Percentiles rank a stretch among this genome's conserved stretches.
These are phyloP conservation scores for Apiotrichum montevideense DNA, from an alignment of 1,284 basidiomycete species.

Conservation along the genomic window DNA sequence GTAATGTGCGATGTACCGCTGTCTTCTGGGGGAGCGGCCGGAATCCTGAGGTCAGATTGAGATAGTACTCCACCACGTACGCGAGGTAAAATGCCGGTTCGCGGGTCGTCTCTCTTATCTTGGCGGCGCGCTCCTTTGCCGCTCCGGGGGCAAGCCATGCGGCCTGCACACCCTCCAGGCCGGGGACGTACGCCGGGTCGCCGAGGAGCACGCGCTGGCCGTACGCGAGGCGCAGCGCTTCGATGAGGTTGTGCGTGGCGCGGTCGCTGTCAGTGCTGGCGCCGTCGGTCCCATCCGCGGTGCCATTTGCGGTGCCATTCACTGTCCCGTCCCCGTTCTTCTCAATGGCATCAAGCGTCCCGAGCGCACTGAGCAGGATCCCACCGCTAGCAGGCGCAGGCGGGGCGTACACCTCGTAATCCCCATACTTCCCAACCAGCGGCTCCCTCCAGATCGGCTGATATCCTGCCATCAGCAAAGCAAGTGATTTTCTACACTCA, in stretches of 20 bases:
- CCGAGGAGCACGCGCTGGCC: slow-evolving; percentile 37
- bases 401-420: slow-evolving; percentile 26
- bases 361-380: slow-evolving; percentile 33
- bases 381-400: slow-evolving; percentile 41
- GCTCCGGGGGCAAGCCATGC: slow-evolving; percentile 15
- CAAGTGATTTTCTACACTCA: slow-evolving; percentile 9
- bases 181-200: slow-evolving; percentile 34
- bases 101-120: no score
- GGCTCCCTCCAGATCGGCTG: slow-evolving; percentile 23
- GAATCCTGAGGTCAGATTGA: neutral
- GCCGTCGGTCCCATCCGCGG: neutral
- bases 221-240: slow-evolving; percentile 35
- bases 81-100: neutral
- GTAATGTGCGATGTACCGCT: slow-evolving; percentile 42
- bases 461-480: slow-evolving; percentile 24
- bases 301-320: slow-evolving; percentile 8
- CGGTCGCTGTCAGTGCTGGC: neutral
- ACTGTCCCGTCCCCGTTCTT: slow-evolving; percentile 11
- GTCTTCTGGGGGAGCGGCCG: neutral
- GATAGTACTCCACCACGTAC: neutral
- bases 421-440: slow-evolving; percentile 24
- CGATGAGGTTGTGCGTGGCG: slow-evolving; percentile 25
- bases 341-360: slow-evolving; percentile 15
- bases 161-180: slow-evolving; percentile 22
- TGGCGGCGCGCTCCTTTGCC: no score